Evolutionary conservation across 2,329 filamentous ascomycete genomes (phyloP), one percentile per base, ranked within the genome.

Genomic region (Diaporthe sp.): DNA sequence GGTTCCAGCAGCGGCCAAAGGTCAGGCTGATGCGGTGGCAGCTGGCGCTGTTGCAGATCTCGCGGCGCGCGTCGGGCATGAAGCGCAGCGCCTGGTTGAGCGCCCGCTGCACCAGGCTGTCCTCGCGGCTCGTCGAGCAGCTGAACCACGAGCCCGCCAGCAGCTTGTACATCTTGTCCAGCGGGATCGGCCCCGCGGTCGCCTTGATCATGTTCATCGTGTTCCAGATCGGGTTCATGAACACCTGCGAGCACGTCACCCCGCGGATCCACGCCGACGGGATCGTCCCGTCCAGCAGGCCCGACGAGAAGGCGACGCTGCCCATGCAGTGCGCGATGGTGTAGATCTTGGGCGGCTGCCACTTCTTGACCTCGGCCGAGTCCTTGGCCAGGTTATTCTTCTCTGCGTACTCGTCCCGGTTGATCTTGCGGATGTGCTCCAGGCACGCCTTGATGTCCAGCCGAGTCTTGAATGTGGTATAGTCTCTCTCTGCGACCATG

Each of bases 1-100:
- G 92, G 79, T 88, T 91, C 91, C 91, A 94, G 82, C 87, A 90
- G 77, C 90, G 88, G 49, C 91, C 92, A 78, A 92, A 93, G 19
- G 90, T 87, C 34, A 93, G 83, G 7, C 87, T 87, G 72, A 86
- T 85, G 22, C 92, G 88, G 82, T 93, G 92, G 83, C 92, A 94
- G 71, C 86, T 86, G 2, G 89, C 88, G 76, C 88, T 92, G 80
- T 86, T 89, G 84, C 92, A 94, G 3, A 91, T 85, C 83, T 94
- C 92, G 37, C 84, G 82, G 12, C 86, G 83, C 15, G 83, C 82
- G 58, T 88, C 87, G 0, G 91, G 91, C 79, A 91, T 89, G 67
- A 93, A 86, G 0, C 92, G 86, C 53, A 93, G 83, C 4, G 87
- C 46, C 80, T 92, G 89, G 82, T 92, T 90, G 73, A 92, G 79